phyloP scores from a whole-genome alignment of 2,329 filamentous ascomycete species.

The Eutypella sp. region DNA sequence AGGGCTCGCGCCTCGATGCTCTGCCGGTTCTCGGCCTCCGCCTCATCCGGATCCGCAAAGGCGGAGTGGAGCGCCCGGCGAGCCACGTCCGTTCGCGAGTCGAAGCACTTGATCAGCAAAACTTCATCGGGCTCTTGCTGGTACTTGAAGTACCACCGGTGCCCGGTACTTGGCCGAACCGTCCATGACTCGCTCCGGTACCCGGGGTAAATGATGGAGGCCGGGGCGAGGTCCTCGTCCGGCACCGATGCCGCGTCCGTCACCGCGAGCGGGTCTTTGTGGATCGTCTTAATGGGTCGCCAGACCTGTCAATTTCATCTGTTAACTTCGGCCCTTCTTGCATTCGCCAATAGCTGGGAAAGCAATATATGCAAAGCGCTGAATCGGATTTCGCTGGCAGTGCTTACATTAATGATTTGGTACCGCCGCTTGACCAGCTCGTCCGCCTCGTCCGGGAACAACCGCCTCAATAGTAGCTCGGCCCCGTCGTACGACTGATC shows the following conservation, averaged over 20 bases:
- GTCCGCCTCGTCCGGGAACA: conserved; percentile 29
- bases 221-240: conserved; percentile 34
- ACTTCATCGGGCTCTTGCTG: conserved; percentile 45
- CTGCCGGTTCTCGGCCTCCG: conserved; percentile 36
- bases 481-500: conserved; percentile 38
- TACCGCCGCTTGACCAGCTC: conserved; percentile 29
- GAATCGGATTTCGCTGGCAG: background rate
- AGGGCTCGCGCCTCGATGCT: conserved; percentile 53
- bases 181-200: conserved; percentile 34
- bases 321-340: background rate
- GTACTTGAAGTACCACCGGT: conserved; percentile 49
- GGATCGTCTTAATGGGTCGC: conserved; percentile 44
- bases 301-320: conserved; percentile 28
- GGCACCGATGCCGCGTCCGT: conserved; percentile 32
- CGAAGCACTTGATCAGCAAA: conserved; percentile 55
- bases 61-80: conserved; percentile 49
- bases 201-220: conserved; percentile 30
- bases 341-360: no score
- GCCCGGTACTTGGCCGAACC: conserved; percentile 30
- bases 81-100: conserved; percentile 46
- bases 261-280: conserved; percentile 36
- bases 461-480: conserved; percentile 27
- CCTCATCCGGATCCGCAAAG: conserved; percentile 45
- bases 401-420: conserved; percentile 24
- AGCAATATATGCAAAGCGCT: no score